Conservation (phyloP, 2,329 filamentous ascomycete genomes). For the Botrytis fabae region DNA sequence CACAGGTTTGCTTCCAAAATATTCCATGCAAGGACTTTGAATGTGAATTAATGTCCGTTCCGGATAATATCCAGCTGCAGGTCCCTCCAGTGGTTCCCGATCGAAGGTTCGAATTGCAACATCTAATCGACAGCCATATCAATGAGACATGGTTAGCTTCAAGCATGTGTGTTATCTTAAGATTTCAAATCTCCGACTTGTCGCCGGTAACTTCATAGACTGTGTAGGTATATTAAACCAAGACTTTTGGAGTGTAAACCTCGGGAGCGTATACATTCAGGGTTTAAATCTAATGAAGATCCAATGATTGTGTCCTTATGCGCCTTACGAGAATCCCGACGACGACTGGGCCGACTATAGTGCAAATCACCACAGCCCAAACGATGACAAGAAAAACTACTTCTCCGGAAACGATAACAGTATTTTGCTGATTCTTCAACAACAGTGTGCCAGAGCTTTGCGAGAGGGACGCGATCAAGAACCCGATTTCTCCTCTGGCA, state of each 20-base stretch:
- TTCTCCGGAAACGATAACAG: slow-evolving; percentile 21
- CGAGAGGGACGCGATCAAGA: slow-evolving; percentile 70
- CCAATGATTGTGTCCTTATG: slow-evolving; percentile 37
- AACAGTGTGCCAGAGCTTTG: slow-evolving; percentile 49
- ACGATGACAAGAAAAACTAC: slow-evolving; percentile 54
- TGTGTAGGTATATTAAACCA: neutral
- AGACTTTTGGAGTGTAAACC: neutral
- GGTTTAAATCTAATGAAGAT: neutral
- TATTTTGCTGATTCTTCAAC: slow-evolving; percentile 21
- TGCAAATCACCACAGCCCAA: slow-evolving; percentile 58
- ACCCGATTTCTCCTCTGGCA: slow-evolving; percentile 77
- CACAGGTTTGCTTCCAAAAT: neutral
- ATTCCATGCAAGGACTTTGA: neutral
- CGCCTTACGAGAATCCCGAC: slow-evolving; percentile 50
- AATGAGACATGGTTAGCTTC: neutral
- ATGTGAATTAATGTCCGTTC: neutral
- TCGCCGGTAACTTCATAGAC: neutral
- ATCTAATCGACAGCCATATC: neutral
- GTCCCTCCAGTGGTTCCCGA: neutral
- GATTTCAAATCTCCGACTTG: neutral
- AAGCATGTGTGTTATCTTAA: neutral
- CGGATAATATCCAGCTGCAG: neutral
- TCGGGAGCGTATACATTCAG: neutral
- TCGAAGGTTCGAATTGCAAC: neutral
- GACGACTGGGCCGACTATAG: slow-evolving; percentile 51